These are phyloP conservation scores for Saitozyma sp. DNA, from an alignment of 768 basidiomycete species.

Conservation along the genomic window DNA sequence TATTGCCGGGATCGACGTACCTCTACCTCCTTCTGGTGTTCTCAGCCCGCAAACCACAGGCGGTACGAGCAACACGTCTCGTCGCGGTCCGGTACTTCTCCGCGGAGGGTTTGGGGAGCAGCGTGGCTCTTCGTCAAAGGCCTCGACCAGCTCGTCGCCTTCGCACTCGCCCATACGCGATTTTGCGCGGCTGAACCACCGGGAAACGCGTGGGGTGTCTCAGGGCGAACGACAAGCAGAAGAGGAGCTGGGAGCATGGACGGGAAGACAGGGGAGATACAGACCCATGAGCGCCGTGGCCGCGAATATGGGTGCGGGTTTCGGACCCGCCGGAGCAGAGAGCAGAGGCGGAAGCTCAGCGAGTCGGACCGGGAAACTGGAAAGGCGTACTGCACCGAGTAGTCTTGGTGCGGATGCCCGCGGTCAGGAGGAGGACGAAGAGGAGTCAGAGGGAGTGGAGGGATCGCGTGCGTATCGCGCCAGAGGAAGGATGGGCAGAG, in stretches of 20 bases:
- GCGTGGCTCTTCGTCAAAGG: background rate
- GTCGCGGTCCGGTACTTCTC: conserved; percentile 42
- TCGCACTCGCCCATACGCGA: conserved; percentile 33
- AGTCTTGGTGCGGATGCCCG: conserved; percentile 9
- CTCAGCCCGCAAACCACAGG: conserved; percentile 38
- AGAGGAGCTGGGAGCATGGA: conserved; percentile 17
- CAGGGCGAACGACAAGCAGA: conserved; percentile 14
- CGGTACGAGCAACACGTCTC: conserved; percentile 15
- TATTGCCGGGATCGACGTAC: conserved; percentile 14
- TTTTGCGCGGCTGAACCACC: conserved; percentile 14
- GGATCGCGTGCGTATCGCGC: background rate
- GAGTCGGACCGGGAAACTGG: background rate
- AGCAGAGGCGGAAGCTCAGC: background rate
- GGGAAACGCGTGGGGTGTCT: background rate
- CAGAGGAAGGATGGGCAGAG: conserved; percentile 6
- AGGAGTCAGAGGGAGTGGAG: background rate
- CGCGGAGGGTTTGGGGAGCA: conserved; percentile 42
- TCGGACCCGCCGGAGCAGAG: background rate
- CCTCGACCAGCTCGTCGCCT: conserved; percentile 10
- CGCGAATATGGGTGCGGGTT: background rate
- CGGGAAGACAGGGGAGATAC: background rate
- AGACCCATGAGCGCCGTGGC: conserved; percentile 1
- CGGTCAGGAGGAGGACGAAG: background rate
- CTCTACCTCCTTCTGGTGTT: conserved; percentile 3
- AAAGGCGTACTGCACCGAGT: background rate